These are phyloP conservation scores for Lichtheimia ramosa DNA, from an alignment of 371 early-diverging fungal genomes.

Conservation along the genomic window DNA sequence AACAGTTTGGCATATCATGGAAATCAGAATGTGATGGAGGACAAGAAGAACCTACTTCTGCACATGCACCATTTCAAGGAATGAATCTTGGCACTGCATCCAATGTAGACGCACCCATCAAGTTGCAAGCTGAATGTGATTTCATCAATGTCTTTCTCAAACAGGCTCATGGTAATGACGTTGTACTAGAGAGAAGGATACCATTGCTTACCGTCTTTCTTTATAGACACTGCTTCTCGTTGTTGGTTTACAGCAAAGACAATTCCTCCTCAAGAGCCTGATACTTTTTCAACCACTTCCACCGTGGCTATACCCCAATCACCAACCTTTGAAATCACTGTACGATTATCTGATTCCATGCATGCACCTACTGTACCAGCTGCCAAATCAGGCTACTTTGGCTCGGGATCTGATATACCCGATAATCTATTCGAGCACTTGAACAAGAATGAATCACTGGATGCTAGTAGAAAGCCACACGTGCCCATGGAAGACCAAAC, in stretches of 20 bases:
- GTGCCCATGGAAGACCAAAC: constrained; percentile 57
- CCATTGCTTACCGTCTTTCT: background rate
- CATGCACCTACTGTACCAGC: constrained; percentile 8
- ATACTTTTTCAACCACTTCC: background rate
- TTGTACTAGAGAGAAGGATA: too few relatives aligned
- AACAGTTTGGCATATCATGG: constrained; percentile 21
- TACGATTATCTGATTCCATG: constrained; percentile 31
- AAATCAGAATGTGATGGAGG: constrained; percentile 6
- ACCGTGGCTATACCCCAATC: constrained; percentile 8
- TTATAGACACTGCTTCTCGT: constrained; percentile 21
- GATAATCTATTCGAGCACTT: constrained; percentile 34
- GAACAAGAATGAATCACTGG: constrained; percentile 30
- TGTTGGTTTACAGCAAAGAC: constrained; percentile 52
- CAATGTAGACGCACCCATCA: constrained; percentile 19
- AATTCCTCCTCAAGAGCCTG: background rate
- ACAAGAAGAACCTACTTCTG: background rate
- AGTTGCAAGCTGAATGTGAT: constrained; percentile 36
- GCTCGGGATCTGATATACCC: constrained; percentile 41
- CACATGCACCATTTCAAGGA: constrained; percentile 2
- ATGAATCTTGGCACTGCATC: background rate
- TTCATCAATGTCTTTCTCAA: constrained; percentile 49
- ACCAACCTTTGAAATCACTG: constrained; percentile 50
- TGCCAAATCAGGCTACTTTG: constrained; percentile 29
- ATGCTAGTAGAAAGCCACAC: constrained; percentile 54
- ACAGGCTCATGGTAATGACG: constrained; percentile 20